Percentiles rank a stretch among this genome's conserved stretches.
phyloP scores from a whole-genome alignment of 106 monocot genomes.

The Apostasia shenzhenica region DNA sequence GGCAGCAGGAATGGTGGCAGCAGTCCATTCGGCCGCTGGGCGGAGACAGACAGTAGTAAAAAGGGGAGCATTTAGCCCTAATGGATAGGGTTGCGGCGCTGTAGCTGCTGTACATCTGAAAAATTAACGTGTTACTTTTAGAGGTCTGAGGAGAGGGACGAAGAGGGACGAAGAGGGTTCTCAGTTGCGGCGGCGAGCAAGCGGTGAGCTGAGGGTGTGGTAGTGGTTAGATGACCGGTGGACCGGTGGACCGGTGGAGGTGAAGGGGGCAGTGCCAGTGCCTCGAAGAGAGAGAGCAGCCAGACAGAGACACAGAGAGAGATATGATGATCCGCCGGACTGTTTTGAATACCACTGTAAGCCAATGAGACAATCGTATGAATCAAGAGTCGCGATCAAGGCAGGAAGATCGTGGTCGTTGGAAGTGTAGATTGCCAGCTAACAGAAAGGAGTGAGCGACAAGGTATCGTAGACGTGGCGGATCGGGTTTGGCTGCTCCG shows the following conservation, averaged over 20 bases:
- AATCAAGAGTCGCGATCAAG: too few species aligned
- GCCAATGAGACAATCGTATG: too few species aligned
- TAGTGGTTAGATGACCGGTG: neutral
- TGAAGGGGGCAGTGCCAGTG: neutral
- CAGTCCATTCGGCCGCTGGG: neutral
- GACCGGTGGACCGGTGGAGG: neutral
- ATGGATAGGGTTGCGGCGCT: constrained; percentile 11
- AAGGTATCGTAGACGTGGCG: neutral
- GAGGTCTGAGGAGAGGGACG: neutral
- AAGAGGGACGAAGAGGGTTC: neutral
- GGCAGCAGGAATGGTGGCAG: neutral
- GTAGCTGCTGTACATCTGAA: constrained; percentile 8
- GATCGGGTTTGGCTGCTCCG: too few species aligned
- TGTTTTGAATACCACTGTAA: too few species aligned
- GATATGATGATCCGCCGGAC: too few species aligned
- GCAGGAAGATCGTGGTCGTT: too few species aligned
- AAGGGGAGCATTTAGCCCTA: constrained; percentile 17
- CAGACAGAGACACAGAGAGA: too few species aligned
- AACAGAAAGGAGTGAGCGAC: constrained; percentile 10
- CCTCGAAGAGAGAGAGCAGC: neutral
- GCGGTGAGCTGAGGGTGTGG: neutral
- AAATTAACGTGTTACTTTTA: neutral
- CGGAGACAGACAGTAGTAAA: neutral
- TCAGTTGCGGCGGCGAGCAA: too few species aligned
- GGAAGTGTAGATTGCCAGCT: constrained; percentile 8